Evolutionary conservation across 352 stramenopile genomes (phyloP).

Genomic region (Phytophthora tentaculata): DNA sequence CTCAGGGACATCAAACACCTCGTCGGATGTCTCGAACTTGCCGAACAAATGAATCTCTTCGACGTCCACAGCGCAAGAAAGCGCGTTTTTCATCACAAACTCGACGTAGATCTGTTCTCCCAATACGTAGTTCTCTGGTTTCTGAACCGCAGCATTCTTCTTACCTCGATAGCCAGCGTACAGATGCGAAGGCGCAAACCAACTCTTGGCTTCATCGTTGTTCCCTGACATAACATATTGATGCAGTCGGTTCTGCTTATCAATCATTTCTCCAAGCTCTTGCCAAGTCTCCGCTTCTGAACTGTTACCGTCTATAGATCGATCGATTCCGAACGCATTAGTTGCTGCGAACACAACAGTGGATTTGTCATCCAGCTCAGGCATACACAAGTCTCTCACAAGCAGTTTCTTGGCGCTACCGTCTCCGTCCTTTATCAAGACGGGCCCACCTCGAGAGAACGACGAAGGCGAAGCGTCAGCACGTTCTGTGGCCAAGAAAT

Average conservation of each 20-base stretch:
- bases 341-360: constrained; percentile 81
- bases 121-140: constrained; percentile 70
- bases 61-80: constrained; percentile 84
- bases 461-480: constrained; percentile 19
- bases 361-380: constrained; percentile 82
- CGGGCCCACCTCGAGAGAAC: constrained; percentile 28
- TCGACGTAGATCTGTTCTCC: constrained; percentile 86
- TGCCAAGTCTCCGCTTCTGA: constrained; percentile 66
- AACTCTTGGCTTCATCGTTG: constrained; percentile 41
- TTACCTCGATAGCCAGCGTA: constrained; percentile 72
- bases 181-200: constrained; percentile 54
- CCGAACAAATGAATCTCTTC: constrained; percentile 84
- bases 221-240: constrained; percentile 45
- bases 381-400: constrained; percentile 78
- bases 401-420: constrained; percentile 63
- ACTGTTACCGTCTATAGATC: constrained; percentile 72
- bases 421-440: constrained; percentile 39
- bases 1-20: constrained; percentile 60
- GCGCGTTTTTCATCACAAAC: constrained; percentile 88
- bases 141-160: constrained; percentile 42
- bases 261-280: constrained; percentile 54
- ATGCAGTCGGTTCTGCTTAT: constrained; percentile 74
- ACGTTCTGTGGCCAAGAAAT: constrained; percentile 58
- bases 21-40: constrained; percentile 54
- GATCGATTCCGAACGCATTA: constrained; percentile 75